Evolutionary conservation across 2,329 filamentous ascomycete species (phyloP), one percentile per base, ranked within the genome.

Genomic region (Penicillium psychrosexuale): DNA sequence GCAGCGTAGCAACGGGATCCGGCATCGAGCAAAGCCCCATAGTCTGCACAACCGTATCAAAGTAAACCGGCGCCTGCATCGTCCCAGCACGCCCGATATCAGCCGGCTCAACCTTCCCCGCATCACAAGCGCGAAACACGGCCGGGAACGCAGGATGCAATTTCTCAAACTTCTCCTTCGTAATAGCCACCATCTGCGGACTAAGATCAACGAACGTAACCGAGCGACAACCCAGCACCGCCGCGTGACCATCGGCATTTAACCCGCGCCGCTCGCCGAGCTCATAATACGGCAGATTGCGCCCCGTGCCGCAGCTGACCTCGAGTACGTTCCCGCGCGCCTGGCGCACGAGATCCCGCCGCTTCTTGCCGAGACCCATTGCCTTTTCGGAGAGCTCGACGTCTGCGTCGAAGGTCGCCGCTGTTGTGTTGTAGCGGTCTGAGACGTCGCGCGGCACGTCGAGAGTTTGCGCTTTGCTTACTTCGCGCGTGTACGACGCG

Each of bases 21-120:
- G 73, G 67, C 61, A 75, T 77, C 44, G 77, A 80, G 62, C 78
- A 80, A 5, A 80, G 60, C 2, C 78, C 78, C 77, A 80, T 80
- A 2, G 78, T 80, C 62, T 80, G 75, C 34, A 81, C 64, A 39
- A 81, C 67, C 0, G 77, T 79, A 64, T 80, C 78, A 59, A 73
- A 80, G 40, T 72, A 69, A 2, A 47, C 51, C 30, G 39, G 42
- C 34, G 45, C 38, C 27, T 47, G 39, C 15, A n/a, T 17, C 39
- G 28, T 33, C 17, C 19, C 47, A 24, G 36, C 31, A 19, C 44
- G 36, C 42, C 44, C 22, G 8, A 43, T 5, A 6, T 12, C 36
- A 19, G 61, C 38, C 28, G 63, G 56, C 45, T 59, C 56, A 19
- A 72, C 67, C 5, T 69, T 60, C 39, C 64, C 67, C 4, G 73